Evolutionary conservation across 2,329 filamentous ascomycete species (phyloP).

Genomic region (Clathrospora elynae): DNA sequence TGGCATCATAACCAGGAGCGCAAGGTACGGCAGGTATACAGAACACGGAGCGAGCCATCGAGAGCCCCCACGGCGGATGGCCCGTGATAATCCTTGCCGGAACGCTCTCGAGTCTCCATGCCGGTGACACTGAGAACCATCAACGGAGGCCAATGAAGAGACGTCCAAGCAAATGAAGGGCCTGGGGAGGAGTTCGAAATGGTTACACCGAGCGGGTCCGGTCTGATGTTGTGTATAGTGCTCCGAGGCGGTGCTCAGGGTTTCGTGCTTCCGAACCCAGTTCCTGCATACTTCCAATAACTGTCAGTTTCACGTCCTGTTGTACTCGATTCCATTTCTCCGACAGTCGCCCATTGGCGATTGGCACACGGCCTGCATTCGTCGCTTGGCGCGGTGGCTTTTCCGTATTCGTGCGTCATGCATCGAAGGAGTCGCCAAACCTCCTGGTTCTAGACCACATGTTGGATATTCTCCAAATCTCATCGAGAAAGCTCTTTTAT

Average conservation of each 20-base stretch:
- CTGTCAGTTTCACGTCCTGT: conserved; percentile 12
- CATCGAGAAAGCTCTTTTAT: not conserved
- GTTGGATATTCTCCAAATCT: conserved; percentile 6
- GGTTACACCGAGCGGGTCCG: conserved; percentile 23
- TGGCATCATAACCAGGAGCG: conserved; percentile 28
- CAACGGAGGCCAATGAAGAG: conserved; percentile 10
- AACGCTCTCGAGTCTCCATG: conserved; percentile 8
- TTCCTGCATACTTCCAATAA: conserved; percentile 17
- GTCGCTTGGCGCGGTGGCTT: conserved; percentile 17
- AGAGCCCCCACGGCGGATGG: conserved; percentile 9
- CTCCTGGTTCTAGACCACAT: conserved; percentile 7
- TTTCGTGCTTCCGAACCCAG: conserved; percentile 11
- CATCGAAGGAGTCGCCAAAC: conserved; percentile 17
- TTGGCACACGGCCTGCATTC: conserved; percentile 14
- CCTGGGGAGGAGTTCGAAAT: conserved; percentile 14
- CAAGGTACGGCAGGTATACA: conserved; percentile 11
- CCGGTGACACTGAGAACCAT: not conserved
- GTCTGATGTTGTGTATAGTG: conserved; percentile 20
- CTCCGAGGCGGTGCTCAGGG: conserved; percentile 16
- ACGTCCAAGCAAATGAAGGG: conserved; percentile 9
- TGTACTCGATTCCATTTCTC: conserved; percentile 10
- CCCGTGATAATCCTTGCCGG: conserved; percentile 7
- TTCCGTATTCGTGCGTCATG: conserved; percentile 15
- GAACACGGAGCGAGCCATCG: conserved; percentile 9
- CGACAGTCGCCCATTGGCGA: conserved; percentile 12